Evolutionary conservation across 257 asterid genomes (phyloP).

Genomic region (Gynochthodes officinalis): DNA sequence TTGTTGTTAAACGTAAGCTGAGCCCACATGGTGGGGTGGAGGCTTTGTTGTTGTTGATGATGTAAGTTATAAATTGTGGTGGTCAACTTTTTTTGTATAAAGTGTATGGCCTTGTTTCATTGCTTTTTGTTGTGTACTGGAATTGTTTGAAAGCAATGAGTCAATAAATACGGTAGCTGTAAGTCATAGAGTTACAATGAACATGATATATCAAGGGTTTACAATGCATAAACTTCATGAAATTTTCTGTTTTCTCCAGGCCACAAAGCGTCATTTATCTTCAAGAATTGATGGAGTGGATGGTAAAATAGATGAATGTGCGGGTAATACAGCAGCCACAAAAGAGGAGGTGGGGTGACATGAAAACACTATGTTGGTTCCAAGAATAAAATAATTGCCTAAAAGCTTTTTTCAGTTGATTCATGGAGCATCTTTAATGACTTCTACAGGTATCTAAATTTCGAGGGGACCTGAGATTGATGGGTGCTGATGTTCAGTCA

Average conservation of each 20-base stretch:
- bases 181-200: no score
- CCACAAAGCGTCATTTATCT: slow-evolving; percentile 62
- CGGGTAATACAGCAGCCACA: slow-evolving; percentile 51
- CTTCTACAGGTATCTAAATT: slow-evolving; percentile 53
- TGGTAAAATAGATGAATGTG: slow-evolving; percentile 69
- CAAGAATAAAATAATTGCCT: not conserved
- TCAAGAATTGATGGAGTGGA: slow-evolving; percentile 68
- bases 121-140: no score
- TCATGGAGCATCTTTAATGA: slow-evolving; percentile 18
- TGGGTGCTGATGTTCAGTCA: slow-evolving; percentile 55
- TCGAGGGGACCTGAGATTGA: slow-evolving; percentile 55
- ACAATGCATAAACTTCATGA: not conserved
- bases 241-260: slow-evolving; percentile 43
- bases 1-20: no score
- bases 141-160: no score
- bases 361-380: slow-evolving; percentile 6
- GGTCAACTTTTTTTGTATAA: no score
- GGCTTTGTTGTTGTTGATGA: no score
- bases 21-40: no score
- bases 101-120: no score
- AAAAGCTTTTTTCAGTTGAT: no score
- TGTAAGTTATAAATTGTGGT: no score
- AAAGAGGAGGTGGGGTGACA: slow-evolving; percentile 61
- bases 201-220: no score
- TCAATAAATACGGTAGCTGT: no score